Evolutionary conservation across 106 monocot genomes (phyloP).

Genomic region (Dendrobium catenatum): DNA sequence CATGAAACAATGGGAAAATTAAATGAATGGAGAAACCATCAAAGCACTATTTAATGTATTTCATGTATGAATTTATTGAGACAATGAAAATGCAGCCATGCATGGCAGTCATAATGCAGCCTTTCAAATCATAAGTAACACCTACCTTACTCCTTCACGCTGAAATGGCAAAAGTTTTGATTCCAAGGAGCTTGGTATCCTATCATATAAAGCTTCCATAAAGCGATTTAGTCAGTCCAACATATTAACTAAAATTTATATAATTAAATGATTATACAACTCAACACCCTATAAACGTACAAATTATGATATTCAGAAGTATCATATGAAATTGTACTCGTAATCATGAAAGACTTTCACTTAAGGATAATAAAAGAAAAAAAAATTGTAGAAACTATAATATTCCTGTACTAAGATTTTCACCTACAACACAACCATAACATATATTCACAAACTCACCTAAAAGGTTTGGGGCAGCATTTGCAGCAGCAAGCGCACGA

Average conservation of each 20-base stretch:
- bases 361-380: background rate
- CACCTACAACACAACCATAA: background rate
- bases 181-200: constrained; percentile 71
- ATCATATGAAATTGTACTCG: background rate
- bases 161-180: constrained; percentile 92
- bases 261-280: background rate
- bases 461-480: constrained; percentile 51
- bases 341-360: background rate
- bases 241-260: background rate
- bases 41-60: background rate
- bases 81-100: background rate
- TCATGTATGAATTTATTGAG: background rate
- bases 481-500: constrained; percentile 65
- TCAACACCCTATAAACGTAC: background rate
- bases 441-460: constrained; percentile 27
- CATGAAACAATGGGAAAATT: background rate
- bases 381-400: background rate
- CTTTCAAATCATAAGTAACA: constrained; percentile 3
- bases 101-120: background rate
- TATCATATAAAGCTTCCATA: constrained; percentile 65
- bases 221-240: constrained; percentile 14
- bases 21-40: background rate
- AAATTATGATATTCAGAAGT: background rate
- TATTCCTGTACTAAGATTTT: background rate
- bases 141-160: constrained; percentile 93